Conservation (phyloP, 441 rosid species). For the Gossypium laxum region DNA sequence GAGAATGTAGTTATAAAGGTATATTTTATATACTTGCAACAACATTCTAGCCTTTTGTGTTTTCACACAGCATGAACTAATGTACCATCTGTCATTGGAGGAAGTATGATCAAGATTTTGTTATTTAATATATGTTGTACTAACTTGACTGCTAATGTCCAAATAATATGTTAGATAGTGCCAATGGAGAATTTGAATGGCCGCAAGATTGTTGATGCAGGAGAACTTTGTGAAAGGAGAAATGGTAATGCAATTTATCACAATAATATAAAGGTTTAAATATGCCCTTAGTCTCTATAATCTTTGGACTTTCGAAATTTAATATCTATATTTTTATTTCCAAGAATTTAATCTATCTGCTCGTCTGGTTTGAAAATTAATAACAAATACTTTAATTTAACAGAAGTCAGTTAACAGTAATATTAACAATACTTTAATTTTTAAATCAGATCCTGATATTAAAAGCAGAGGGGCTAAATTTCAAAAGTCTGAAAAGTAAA, state of each 20-base stretch:
- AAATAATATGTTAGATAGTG: conserved; percentile 42
- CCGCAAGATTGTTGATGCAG: conserved; percentile 75
- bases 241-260: conserved; percentile 40
- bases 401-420: no score
- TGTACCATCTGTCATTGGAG: neutral
- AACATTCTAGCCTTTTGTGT: conserved; percentile 2
- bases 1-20: conserved; percentile 81
- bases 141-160: conserved; percentile 13
- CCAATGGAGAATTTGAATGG: conserved; percentile 86
- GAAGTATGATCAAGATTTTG: neutral
- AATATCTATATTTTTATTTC: no score
- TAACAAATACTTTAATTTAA: no score
- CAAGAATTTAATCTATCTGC: no score
- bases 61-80: neutral
- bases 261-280: neutral
- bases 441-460: no score
- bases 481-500: no score
- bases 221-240: conserved; percentile 82
- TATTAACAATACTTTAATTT: no score
- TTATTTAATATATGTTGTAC: neutral
- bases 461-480: no score
- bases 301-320: no score
- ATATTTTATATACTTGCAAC: neutral
- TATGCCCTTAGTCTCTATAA: no score
- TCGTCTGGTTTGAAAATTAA: no score